Conservation (phyloP, 768 basidiomycete species). For the Suillus americanus region DNA sequence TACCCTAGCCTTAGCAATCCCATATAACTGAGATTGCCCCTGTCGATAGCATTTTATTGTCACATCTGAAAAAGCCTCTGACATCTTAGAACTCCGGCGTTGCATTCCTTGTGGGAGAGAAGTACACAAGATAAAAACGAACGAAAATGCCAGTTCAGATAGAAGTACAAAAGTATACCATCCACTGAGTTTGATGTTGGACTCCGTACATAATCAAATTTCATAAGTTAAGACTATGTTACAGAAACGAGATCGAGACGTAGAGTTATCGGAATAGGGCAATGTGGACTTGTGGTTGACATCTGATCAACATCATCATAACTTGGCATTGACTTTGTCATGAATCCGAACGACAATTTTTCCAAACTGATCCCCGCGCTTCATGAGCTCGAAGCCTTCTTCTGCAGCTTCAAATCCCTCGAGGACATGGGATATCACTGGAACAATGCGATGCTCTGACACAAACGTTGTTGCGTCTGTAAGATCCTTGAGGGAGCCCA, state of each 20-base stretch:
- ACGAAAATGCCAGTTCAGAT: not conserved
- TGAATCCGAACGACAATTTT: constrained; percentile 66
- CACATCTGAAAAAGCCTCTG: no score
- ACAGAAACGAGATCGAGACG: not conserved
- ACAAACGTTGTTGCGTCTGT: constrained; percentile 71
- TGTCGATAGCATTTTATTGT: no score
- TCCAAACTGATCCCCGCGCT: constrained; percentile 69
- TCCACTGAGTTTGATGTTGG: not conserved
- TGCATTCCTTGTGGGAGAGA: not conserved
- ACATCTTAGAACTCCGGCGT: no score
- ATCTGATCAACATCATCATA: not conserved
- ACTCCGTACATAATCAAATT: not conserved
- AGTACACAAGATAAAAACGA: not conserved
- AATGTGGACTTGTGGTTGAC: not conserved
- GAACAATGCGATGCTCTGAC: constrained; percentile 61
- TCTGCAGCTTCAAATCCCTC: constrained; percentile 63
- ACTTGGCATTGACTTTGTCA: constrained; percentile 13
- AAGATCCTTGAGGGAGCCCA: constrained; percentile 80
- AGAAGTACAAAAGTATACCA: not conserved
- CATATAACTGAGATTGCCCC: no score
- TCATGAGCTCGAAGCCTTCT: constrained; percentile 69
- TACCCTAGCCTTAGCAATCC: no score
- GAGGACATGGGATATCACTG: constrained; percentile 70
- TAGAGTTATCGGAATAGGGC: not conserved
- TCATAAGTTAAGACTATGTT: not conserved